These are phyloP conservation scores for Talaromyces verruculosus DNA, from an alignment of 2,329 filamentous ascomycete species.

Conservation along the genomic window DNA sequence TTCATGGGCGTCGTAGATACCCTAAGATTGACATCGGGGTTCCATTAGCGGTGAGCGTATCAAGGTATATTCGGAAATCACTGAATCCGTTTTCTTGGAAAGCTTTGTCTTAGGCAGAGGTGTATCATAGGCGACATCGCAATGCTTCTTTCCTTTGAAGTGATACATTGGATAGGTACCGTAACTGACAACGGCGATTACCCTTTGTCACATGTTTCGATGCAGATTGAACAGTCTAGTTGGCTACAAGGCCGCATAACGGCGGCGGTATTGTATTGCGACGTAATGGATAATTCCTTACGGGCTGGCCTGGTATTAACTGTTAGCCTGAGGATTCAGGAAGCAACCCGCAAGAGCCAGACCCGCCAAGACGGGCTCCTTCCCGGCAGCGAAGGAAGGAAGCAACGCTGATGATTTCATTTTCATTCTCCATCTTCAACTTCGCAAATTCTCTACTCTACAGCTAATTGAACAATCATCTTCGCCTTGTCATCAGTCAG, in stretches of 20 bases:
- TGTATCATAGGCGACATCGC: neutral
- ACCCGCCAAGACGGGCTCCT: constrained; percentile 7
- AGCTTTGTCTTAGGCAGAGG: no score
- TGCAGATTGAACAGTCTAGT: neutral
- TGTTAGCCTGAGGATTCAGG: constrained; percentile 1
- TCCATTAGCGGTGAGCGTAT: neutral
- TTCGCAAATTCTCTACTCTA: neutral
- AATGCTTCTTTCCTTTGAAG: neutral
- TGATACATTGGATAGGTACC: neutral
- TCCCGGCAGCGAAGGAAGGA: neutral
- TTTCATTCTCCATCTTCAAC: neutral
- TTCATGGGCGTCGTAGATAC: neutral
- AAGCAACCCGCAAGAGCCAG: neutral
- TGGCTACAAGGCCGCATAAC: neutral
- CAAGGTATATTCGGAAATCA: neutral
- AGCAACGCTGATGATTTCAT: constrained; percentile 4
- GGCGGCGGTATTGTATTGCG: neutral
- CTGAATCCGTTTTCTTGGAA: neutral
- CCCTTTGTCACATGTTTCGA: neutral
- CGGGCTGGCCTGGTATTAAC: neutral
- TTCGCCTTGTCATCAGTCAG: neutral
- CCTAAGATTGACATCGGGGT: neutral
- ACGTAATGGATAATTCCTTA: neutral
- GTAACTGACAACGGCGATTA: neutral
- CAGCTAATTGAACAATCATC: neutral